Evolutionary conservation across 2,329 filamentous ascomycete genomes (phyloP).

Genomic region (Verticillium tricorpus): DNA sequence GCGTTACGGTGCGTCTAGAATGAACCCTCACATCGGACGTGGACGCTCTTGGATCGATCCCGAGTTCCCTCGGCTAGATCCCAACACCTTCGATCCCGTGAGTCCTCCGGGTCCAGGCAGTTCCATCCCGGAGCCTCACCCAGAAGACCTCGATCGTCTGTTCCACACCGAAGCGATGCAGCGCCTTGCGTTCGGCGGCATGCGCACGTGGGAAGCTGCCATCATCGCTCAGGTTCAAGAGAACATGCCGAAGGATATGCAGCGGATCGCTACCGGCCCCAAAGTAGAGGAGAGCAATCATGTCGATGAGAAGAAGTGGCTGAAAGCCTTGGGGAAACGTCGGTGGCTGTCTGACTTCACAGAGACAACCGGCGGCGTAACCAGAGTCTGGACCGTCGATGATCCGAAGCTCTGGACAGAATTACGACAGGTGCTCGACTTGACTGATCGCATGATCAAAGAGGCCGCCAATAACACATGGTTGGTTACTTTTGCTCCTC

Average conservation of each 20-base stretch:
- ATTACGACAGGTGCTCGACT: slow-evolving; percentile 8
- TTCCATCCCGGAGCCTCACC: neutral
- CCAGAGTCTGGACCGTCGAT: slow-evolving; percentile 3
- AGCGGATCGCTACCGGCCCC: neutral
- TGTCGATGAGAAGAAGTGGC: slow-evolving; percentile 7
- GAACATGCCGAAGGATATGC: neutral
- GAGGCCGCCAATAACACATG: slow-evolving; percentile 1
- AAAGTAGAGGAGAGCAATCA: neutral
- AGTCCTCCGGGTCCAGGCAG: neutral
- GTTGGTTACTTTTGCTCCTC: neutral
- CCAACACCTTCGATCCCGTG: neutral
- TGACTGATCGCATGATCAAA: slow-evolving; percentile 10
- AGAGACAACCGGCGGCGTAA: neutral
- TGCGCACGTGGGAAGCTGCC: slow-evolving; percentile 11
- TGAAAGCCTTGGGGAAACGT: slow-evolving; percentile 4
- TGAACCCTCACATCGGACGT: neutral
- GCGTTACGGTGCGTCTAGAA: neutral
- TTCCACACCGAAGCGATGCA: slow-evolving; percentile 7
- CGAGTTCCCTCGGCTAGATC: neutral
- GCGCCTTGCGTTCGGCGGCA: neutral
- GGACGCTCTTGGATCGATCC: slow-evolving; percentile 9
- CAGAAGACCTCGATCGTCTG: slow-evolving; percentile 7
- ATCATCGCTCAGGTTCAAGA: slow-evolving; percentile 1
- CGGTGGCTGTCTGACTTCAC: slow-evolving; percentile 9
- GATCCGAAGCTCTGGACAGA: slow-evolving; percentile 7